phyloP scores from a whole-genome alignment of 2,329 filamentous ascomycete species.

The Colletotrichum aenigma region DNA sequence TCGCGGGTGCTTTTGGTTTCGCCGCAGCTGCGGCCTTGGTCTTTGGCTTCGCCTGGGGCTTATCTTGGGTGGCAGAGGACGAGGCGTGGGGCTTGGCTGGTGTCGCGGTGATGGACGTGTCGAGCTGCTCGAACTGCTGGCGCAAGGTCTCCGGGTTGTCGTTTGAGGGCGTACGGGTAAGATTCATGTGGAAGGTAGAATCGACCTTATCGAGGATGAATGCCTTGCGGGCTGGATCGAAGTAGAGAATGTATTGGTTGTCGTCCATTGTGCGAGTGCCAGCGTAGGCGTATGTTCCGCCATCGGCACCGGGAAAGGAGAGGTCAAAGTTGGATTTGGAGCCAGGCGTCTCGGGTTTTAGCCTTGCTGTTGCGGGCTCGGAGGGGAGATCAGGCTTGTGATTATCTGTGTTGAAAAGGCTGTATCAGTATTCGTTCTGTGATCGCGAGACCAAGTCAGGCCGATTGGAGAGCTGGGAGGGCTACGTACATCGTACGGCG shows the following conservation, averaged over 20 bases:
- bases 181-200: conserved; percentile 87
- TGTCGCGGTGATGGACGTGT: conserved; percentile 31
- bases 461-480: background rate
- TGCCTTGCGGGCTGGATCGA: conserved; percentile 74
- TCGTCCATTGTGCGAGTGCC: conserved; percentile 62
- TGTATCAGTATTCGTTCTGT: background rate
- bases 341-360: conserved; percentile 54
- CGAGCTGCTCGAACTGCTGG: conserved; percentile 71
- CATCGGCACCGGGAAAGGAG: conserved; percentile 55
- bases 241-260: conserved; percentile 71
- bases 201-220: conserved; percentile 84
- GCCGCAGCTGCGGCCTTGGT: conserved; percentile 18
- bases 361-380: conserved; percentile 50
- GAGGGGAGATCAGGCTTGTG: conserved; percentile 62
- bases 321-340: conserved; percentile 61
- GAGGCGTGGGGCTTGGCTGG: conserved; percentile 25
- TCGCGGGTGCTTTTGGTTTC: conserved; percentile 22
- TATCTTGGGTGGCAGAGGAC: conserved; percentile 19
- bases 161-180: conserved; percentile 72
- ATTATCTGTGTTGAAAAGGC: conserved; percentile 53
- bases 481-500: conserved; percentile 60
- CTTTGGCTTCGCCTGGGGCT: conserved; percentile 22
- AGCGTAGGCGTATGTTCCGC: conserved; percentile 62
- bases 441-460: background rate
- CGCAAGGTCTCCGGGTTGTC: conserved; percentile 66